A percentile compares a stretch with the other conserved stretches of the same genome.
phyloP scores from a whole-genome alignment of 176 grass and related monocot species.

The Dendrocalamus sinicus region DNA sequence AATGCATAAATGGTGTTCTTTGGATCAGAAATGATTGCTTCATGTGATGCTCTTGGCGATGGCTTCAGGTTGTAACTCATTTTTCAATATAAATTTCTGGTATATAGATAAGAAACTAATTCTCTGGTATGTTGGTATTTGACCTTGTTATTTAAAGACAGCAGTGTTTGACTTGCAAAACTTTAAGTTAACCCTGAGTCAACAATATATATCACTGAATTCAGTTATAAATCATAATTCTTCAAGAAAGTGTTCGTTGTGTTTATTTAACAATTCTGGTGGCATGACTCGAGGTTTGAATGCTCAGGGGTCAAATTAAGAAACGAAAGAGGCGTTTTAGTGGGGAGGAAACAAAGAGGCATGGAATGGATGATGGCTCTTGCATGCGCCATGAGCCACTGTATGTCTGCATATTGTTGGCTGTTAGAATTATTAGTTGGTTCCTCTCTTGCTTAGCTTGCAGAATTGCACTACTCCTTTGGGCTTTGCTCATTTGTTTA shows the following conservation, averaged over 20 bases:
- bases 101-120: background rate
- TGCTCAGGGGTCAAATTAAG: conserved; percentile 29
- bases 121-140: background rate
- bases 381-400: conserved; percentile 38
- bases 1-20: background rate
- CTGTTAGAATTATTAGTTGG: background rate
- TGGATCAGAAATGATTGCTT: conserved; percentile 7
- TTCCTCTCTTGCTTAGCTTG: background rate
- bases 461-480: background rate
- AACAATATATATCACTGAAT: background rate
- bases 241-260: background rate
- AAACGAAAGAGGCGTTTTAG: conserved; percentile 20
- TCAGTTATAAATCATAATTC: background rate
- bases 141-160: background rate
- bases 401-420: background rate
- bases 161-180: conserved; percentile 1
- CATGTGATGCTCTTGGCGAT: background rate
- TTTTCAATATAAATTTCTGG: background rate
- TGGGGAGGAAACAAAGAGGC: background rate
- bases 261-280: background rate
- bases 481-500: conserved; percentile 35
- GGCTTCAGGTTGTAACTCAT: background rate
- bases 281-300: conserved; percentile 19
- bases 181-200: background rate
- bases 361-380: background rate